phyloP scores from a whole-genome alignment of 2,329 filamentous ascomycete species.

The Blastomyces percursus region DNA sequence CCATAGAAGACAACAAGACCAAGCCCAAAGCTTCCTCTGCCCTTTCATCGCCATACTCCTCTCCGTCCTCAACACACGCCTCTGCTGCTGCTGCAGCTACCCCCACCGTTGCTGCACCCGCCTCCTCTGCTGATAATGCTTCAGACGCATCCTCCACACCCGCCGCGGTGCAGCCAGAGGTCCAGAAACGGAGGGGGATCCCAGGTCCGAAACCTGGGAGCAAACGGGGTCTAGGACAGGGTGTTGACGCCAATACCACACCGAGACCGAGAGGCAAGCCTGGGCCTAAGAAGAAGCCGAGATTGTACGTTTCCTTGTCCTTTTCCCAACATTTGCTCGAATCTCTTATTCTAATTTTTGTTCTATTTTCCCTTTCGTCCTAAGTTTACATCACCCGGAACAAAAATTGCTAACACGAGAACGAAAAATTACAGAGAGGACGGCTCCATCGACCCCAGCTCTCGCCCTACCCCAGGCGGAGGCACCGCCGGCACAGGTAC shows the following conservation, averaged over 20 bases:
- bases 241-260: constrained; percentile 51
- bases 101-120: constrained; percentile 16
- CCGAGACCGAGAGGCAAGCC: constrained; percentile 75
- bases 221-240: constrained; percentile 45
- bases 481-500: constrained; percentile 15
- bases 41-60: constrained; percentile 11
- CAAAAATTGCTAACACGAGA: background rate
- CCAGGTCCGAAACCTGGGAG: constrained; percentile 57
- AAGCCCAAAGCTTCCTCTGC: constrained; percentile 26
- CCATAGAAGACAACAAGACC: constrained; percentile 13
- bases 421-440: constrained; percentile 35
- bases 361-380: background rate
- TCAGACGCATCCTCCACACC: constrained; percentile 29
- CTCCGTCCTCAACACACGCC: constrained; percentile 17
- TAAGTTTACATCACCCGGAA: background rate
- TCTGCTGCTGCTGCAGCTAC: constrained; percentile 16
- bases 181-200: constrained; percentile 62
- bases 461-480: constrained; percentile 39
- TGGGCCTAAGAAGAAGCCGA: constrained; percentile 91
- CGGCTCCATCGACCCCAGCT: constrained; percentile 35
- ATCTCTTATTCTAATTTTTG: background rate
- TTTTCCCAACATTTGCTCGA: background rate
- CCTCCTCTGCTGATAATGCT: constrained; percentile 32
- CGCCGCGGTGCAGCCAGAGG: constrained; percentile 29
- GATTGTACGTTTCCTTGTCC: constrained; percentile 60